Conservation (phyloP, 139 green algal genomes). For the Chlamydomonas sphaeroides region DNA sequence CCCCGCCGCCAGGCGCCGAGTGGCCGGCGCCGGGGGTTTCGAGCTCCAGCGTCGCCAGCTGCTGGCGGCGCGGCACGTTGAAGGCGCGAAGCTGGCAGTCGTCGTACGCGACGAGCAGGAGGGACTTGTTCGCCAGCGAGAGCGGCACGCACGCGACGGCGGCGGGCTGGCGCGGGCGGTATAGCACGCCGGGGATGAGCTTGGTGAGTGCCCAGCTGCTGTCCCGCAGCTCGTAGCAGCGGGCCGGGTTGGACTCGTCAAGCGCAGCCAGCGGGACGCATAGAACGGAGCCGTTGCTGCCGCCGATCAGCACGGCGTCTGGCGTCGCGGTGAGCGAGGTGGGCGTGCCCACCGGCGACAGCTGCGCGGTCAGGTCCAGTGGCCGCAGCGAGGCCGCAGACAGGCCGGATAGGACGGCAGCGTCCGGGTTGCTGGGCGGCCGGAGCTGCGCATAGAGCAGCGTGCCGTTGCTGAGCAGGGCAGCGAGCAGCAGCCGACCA, state of each 20-base stretch:
- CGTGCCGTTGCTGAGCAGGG: slow-evolving; percentile 31
- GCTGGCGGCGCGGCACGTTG: slow-evolving; percentile 18
- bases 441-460: neutral
- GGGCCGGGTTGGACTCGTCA: neutral
- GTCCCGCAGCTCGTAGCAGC: slow-evolving; percentile 41
- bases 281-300: slow-evolving; percentile 43
- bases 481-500: slow-evolving; percentile 19
- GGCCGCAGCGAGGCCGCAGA: neutral
- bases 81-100: slow-evolving; percentile 51
- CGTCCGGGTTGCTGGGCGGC: neutral
- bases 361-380: slow-evolving; percentile 38
- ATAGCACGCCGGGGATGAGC: slow-evolving; percentile 52
- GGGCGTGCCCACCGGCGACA: slow-evolving; percentile 41
- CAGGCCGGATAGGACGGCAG: neutral
- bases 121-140: neutral
- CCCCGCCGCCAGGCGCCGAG: neutral
- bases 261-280: slow-evolving; percentile 40
- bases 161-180: slow-evolving; percentile 32
- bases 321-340: slow-evolving; percentile 41
- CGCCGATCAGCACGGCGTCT: slow-evolving; percentile 42
- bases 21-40: neutral
- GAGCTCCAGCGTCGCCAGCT: slow-evolving; percentile 40
- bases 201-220: slow-evolving; percentile 52
- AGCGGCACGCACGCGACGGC: slow-evolving; percentile 25
- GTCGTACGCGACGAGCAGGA: slow-evolving; percentile 55